Conservation (phyloP, 2,329 filamentous ascomycete species). For the Pseudogymnoascus sp. region DNA sequence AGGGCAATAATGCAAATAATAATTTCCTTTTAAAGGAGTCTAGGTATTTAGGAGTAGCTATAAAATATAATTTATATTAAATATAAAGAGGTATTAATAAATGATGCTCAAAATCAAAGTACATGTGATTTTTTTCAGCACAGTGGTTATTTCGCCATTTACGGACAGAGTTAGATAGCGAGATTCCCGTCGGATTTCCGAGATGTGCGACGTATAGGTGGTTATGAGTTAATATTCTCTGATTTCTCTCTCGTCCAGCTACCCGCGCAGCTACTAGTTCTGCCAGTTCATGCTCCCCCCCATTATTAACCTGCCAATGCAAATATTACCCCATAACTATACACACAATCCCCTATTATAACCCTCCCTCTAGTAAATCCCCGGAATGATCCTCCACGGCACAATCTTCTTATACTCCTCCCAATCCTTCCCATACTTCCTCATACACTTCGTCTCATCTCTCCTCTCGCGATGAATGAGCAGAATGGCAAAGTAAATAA, state of each 20-base stretch:
- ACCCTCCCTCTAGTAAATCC: slow-evolving; percentile 55
- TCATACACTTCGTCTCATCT: slow-evolving; percentile 83
- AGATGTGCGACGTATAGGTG: not conserved
- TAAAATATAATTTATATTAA: too few relatives aligned
- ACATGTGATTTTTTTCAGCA: too few relatives aligned
- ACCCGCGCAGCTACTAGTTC: too few relatives aligned
- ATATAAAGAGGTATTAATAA: too few relatives aligned
- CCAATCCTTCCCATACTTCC: slow-evolving; percentile 93
- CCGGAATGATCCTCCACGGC: slow-evolving; percentile 73
- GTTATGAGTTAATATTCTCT: not conserved
- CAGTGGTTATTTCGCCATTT: too few relatives aligned
- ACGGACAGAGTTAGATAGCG: not conserved
- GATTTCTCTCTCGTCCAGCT: not conserved
- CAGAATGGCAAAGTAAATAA: slow-evolving; percentile 82
- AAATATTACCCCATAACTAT: not conserved
- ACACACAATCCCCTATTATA: not conserved
- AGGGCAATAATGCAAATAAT: too few relatives aligned
- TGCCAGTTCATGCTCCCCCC: not conserved
- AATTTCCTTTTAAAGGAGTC: too few relatives aligned
- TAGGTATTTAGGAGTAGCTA: too few relatives aligned
- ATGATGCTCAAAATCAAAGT: too few relatives aligned
- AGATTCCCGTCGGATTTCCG: not conserved
- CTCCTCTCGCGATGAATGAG: slow-evolving; percentile 78
- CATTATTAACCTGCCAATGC: not conserved
- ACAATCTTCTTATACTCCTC: slow-evolving; percentile 78